These are phyloP conservation scores for Salpingoeca rosetta DNA, from an alignment of 78 protist species.

Conservation along the genomic window DNA sequence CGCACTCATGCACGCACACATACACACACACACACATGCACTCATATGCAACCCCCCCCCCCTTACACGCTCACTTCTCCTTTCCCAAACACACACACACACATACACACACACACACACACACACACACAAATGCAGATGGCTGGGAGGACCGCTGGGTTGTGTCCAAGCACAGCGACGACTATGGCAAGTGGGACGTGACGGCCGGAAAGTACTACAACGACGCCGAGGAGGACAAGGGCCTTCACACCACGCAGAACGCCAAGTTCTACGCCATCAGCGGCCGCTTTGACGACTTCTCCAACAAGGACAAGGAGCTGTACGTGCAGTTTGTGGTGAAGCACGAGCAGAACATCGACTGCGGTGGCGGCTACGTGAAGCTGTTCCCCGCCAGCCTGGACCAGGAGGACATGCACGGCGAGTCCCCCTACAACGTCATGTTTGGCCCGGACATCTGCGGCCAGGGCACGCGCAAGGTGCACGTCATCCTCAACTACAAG, in stretches of 20 bases:
- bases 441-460: conserved; percentile 96
- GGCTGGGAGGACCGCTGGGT: conserved; percentile 70
- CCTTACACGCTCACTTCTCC: no score
- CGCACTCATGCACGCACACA: not conserved
- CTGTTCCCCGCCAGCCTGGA: conserved; percentile 44
- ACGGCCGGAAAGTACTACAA: conserved; percentile 70
- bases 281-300: conserved; percentile 48
- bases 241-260: conserved; percentile 72
- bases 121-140: not conserved
- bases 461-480: conserved; percentile 50
- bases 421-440: conserved; percentile 78
- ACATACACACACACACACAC: not conserved
- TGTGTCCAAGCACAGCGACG: conserved; percentile 38
- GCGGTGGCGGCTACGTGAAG: conserved; percentile 95
- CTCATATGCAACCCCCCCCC: no score
- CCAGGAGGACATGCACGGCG: conserved; percentile 64
- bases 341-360: conserved; percentile 82
- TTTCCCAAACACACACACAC: not conserved
- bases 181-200: conserved; percentile 55
- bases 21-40: not conserved
- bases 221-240: conserved; percentile 61
- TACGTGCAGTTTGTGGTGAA: conserved; percentile 76
- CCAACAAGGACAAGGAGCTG: conserved; percentile 64
- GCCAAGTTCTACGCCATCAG: conserved; percentile 75
- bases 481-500: conserved; percentile 80